Base-by-base conservation (phyloP, 345 rosid species). In the Lepidium aucheri region DNA sequence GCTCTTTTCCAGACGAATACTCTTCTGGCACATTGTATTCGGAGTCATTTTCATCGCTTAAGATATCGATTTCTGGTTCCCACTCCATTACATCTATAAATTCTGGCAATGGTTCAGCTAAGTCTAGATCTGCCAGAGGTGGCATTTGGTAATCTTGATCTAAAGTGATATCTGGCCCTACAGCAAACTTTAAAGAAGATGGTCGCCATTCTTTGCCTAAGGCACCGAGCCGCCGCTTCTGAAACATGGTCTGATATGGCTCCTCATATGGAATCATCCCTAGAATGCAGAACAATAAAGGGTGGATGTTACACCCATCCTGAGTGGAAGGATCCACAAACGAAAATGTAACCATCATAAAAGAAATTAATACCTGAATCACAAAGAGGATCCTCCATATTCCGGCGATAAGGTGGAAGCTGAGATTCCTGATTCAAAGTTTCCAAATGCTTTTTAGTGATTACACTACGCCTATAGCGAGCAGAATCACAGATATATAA, bases 361-460 rank as follows among this genome's bases (percentile, higher is more conserved):
- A 67, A 68, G 17, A 40, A 68, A 67, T 51, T 64, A 65, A 70
- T 69, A 95, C 99, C 96, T 66, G 97, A 91, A 76, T 95, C 99
- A 69, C 99, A 95, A 53, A 95, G 97, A 53, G 87, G 86, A 83
- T 95, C 99, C 81, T 91, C 96, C 89, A 95, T 76, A 81, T 95
- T 95, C 77, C 99, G 85, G 13, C 88, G 84, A 68, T 84, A 89
- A 20, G 99, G 86, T 55, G 71, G 77, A 70, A 87, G 87, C 76
- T 95, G 99, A 71, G 99, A 89, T 86, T 95, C 97, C 97, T 95
- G 85, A 74, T 80, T 65, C 67, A 69, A 69, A 59, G 72, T 76
- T 70, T 65, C 46, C 35, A 43, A 68, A 61, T 22, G 66, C 24
- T 10, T 47, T 49, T 73, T 9, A 73, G 40, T 44, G 42, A 60